Percentiles rank a stretch among this genome's conserved stretches.
These are phyloP conservation scores for Spatholobus suberectus DNA, from an alignment of 306 rosid genomes.

Conservation along the genomic window DNA sequence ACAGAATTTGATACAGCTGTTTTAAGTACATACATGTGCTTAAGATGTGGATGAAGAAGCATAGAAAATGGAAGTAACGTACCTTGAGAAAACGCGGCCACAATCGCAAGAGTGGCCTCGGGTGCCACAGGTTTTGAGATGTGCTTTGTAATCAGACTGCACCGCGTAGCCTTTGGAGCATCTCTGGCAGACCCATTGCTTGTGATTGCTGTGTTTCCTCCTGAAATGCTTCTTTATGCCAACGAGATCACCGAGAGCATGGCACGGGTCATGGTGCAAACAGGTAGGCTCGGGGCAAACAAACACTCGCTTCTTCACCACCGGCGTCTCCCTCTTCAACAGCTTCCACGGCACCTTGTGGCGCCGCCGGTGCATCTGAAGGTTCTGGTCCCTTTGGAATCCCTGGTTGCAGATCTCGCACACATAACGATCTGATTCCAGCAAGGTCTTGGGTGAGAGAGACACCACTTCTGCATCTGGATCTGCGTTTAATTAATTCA, in stretches of 20 bases:
- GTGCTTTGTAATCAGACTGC: conserved; percentile 96
- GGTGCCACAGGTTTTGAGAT: conserved; percentile 97
- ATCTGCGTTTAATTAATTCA: conserved; percentile 56
- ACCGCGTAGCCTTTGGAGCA: conserved; percentile 94
- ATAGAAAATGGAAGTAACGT: not conserved
- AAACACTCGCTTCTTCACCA: conserved; percentile 83
- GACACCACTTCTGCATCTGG: conserved; percentile 99
- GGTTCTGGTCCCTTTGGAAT: conserved; percentile 97
- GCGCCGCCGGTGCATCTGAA: conserved; percentile 95
- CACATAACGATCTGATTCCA: conserved; percentile 97
- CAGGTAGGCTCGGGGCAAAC: conserved; percentile 96
- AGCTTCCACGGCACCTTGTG: conserved; percentile 99
- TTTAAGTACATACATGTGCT: too few species aligned
- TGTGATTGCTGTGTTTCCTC: conserved; percentile 90
- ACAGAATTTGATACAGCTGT: too few species aligned
- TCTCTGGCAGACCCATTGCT: conserved; percentile 92
- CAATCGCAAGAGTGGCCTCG: conserved; percentile 98
- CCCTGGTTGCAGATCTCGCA: conserved; percentile 99
- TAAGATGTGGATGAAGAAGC: not conserved
- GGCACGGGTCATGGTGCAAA: conserved; percentile 94
- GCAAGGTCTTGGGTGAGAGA: conserved; percentile 85
- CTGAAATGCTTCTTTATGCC: conserved; percentile 96
- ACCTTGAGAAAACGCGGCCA: conserved; percentile 97
- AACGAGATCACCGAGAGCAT: conserved; percentile 96
- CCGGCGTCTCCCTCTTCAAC: conserved; percentile 82